These are phyloP conservation scores for Fusarium nelsonii DNA, from an alignment of 2,329 filamentous ascomycete species.

Conservation along the genomic window DNA sequence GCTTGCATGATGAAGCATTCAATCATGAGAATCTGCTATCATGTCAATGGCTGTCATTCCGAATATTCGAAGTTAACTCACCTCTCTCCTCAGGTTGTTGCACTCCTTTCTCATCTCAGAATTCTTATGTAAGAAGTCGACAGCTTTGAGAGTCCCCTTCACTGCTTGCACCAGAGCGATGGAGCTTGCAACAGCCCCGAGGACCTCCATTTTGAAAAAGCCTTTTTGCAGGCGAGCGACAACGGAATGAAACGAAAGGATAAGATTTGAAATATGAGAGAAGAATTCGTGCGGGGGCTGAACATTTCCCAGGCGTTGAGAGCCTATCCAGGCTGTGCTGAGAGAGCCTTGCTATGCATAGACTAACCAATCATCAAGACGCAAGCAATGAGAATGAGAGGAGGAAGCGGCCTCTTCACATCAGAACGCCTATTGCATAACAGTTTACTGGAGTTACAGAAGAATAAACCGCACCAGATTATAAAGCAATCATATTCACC, in stretches of 20 bases:
- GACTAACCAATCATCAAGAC: neutral
- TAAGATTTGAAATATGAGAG: fast-evolving
- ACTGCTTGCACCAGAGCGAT: conserved; percentile 23
- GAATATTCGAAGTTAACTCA: fast-evolving
- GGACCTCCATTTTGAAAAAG: conserved; percentile 12
- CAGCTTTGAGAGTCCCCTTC: conserved; percentile 14
- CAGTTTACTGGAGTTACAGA: no score
- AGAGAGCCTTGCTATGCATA: neutral
- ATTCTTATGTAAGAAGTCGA: conserved; percentile 19
- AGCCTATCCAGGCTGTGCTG: conserved; percentile 20
- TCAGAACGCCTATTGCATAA: neutral
- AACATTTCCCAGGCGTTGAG: neutral
- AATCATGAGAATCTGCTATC: conserved; percentile 10
- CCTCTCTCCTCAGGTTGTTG: neutral
- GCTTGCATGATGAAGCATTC: conserved; percentile 18
- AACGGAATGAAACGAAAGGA: neutral
- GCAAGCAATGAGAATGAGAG: neutral
- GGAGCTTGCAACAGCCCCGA: conserved; percentile 28
- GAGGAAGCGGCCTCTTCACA: neutral
- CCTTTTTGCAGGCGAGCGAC: neutral
- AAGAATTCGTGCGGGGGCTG: neutral
- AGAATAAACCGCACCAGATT: no score
- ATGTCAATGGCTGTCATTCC: fast-evolving
- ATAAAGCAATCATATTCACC: no score
- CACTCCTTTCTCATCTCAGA: conserved; percentile 8